A percentile compares a stretch with the other conserved stretches of the same genome.
These are phyloP conservation scores for Phytopythium ostracodes DNA, from an alignment of 352 stramenopile species.

Conservation along the genomic window DNA sequence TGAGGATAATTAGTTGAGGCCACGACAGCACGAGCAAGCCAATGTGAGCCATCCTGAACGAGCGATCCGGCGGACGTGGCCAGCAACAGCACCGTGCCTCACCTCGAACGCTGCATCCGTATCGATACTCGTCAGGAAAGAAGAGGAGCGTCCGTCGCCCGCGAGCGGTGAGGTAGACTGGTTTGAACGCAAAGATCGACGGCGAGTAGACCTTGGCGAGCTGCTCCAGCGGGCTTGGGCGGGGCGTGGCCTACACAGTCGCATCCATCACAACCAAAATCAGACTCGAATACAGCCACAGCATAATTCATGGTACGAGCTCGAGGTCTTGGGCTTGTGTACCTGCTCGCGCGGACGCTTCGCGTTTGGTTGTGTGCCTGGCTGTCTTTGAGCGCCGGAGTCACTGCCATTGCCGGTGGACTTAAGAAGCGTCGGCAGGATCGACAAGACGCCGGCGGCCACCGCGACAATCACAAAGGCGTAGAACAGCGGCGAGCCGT, in stretches of 20 bases:
- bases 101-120: constrained; percentile 59
- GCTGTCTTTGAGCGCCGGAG: not conserved
- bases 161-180: constrained; percentile 55
- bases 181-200: constrained; percentile 63
- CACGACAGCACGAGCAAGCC: not conserved
- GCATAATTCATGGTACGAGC: not conserved
- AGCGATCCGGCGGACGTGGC: not conserved
- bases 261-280: not conserved
- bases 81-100: not conserved
- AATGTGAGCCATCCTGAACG: not conserved
- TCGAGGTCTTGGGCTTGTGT: not conserved
- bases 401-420: constrained; percentile 2
- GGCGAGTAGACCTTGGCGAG: constrained; percentile 67
- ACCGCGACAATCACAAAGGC: constrained; percentile 35
- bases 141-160: constrained; percentile 61
- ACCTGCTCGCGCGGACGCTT: not conserved
- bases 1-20: constrained; percentile 10
- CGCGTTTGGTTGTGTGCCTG: not conserved
- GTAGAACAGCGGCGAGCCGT: constrained; percentile 47
- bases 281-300: not conserved
- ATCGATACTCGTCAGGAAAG: constrained; percentile 39
- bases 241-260: constrained; percentile 9
- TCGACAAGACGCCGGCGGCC: constrained; percentile 40
- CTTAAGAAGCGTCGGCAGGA: constrained; percentile 27
- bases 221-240: constrained; percentile 34